Percentiles rank a stretch among this genome's conserved stretches.
phyloP scores from a whole-genome alignment of 345 rosid genomes.

The Eucalyptus tenuipes region DNA sequence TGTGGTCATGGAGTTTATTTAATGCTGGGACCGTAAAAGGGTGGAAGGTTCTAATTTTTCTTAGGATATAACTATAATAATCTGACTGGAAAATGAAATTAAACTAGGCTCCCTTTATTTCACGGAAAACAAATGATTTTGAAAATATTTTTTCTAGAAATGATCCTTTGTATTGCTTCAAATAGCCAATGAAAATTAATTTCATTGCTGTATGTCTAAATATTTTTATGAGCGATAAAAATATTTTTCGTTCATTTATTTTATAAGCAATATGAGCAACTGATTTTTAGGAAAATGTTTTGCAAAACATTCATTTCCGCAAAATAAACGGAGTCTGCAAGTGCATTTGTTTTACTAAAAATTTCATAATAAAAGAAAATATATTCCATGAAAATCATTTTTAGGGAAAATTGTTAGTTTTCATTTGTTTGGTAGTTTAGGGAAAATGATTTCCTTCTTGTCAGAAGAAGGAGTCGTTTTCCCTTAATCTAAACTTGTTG shows the following conservation, averaged over 20 bases:
- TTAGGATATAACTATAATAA: neutral
- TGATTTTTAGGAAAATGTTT: neutral
- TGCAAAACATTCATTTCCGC: neutral
- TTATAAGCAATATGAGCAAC: neutral
- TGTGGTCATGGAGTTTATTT: neutral
- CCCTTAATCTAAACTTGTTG: neutral
- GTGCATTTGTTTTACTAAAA: neutral
- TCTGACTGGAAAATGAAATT: neutral
- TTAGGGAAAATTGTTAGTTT: neutral
- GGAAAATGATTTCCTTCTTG: neutral
- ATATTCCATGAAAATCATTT: neutral
- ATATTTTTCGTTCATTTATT: neutral
- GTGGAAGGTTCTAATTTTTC: neutral
- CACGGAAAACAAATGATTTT: neutral
- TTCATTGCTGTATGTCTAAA: neutral
- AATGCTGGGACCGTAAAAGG: neutral
- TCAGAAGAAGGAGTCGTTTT: neutral
- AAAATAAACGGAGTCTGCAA: neutral
- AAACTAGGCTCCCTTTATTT: neutral
- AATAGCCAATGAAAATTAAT: neutral
- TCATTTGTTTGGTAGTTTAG: neutral
- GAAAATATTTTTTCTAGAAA: neutral
- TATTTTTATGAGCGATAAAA: neutral
- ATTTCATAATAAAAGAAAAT: neutral
- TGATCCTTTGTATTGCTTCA: neutral